A percentile compares a stretch with the other conserved stretches of the same genome.
phyloP scores from a whole-genome alignment of 306 rosid species.

The Lagenaria siceraria region DNA sequence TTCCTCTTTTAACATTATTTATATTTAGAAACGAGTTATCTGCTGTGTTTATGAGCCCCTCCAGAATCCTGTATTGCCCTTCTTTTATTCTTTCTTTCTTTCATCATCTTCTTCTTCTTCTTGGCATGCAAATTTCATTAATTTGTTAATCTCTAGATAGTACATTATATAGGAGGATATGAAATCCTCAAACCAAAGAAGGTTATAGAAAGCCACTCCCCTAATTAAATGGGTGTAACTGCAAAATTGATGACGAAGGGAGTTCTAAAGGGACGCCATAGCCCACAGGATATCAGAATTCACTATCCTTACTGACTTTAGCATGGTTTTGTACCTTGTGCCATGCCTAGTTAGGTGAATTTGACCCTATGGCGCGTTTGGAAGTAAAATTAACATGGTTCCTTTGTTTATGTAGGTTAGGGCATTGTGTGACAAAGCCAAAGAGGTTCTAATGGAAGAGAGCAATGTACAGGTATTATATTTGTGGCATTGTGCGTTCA shows the following conservation, averaged over 20 bases:
- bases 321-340: background rate
- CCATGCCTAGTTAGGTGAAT: background rate
- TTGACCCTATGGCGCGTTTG: background rate
- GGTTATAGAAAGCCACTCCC: background rate
- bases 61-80: background rate
- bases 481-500: constrained; percentile 9
- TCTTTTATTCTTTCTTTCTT: background rate
- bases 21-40: background rate
- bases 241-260: background rate
- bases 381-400: constrained; percentile 12
- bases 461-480: constrained; percentile 90
- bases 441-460: constrained; percentile 87
- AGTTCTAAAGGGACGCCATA: background rate
- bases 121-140: background rate
- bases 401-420: constrained; percentile 44
- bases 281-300: background rate
- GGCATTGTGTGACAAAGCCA: constrained; percentile 80
- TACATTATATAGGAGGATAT: background rate
- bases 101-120: background rate
- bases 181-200: background rate
- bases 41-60: background rate
- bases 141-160: background rate
- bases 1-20: background rate
- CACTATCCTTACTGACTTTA: background rate
- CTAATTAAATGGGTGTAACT: background rate